Base-by-base conservation (phyloP, 2,329 filamentous ascomycete species). In the Lasiodiplodia theobromae region DNA sequence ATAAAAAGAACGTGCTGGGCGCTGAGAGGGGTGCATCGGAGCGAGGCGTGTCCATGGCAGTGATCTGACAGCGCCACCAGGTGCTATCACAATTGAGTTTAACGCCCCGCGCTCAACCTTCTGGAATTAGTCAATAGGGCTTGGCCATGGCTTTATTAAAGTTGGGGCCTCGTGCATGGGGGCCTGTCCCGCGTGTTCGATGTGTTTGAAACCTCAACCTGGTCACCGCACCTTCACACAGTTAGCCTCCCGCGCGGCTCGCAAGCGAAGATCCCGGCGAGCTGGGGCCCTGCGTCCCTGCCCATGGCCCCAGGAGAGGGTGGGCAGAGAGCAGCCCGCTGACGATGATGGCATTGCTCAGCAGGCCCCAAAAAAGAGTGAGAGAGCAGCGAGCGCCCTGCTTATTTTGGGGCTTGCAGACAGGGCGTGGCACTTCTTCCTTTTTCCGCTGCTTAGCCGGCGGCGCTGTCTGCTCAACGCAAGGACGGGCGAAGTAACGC, bases 401-500 rank as follows among this genome's bases (percentile, higher is more conserved):
- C n/a, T 23, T 25, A 53, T 28, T 7, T 25, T 47, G 37, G n/a
- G 38, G 28, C 57, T 21, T 47, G 57, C 57, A 51, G 23, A 34
- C 28, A 37, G 10, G 44, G 21, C 58, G 18, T 51, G 58, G 57
- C 58, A 37, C 25, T 37, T 63, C 28, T 51, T 64, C 44, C 44
- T 10, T 38, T 52, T 51, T 11, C 44, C 23, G 44, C 18, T 4
- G n/a, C 28, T 14, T 7, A n/a, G 44, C 47, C 44, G 60, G n/a
- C 23, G 14, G 14, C 16, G 21, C 53, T n/a, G 28, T 37, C 11
- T 21, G 54, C 31, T 49, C 38, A 62, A 28, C 34, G 57, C 60
- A 64, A 37, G 60, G 60, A 52, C 60, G 60, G 58, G n/a, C 40
- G 28, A 18, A 52, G 44, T 64, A 64, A 52, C 44, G 60, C 60